phyloP scores from a whole-genome alignment of 495 filamentous ascomycete genomes.

The Penicillium pulvis region DNA sequence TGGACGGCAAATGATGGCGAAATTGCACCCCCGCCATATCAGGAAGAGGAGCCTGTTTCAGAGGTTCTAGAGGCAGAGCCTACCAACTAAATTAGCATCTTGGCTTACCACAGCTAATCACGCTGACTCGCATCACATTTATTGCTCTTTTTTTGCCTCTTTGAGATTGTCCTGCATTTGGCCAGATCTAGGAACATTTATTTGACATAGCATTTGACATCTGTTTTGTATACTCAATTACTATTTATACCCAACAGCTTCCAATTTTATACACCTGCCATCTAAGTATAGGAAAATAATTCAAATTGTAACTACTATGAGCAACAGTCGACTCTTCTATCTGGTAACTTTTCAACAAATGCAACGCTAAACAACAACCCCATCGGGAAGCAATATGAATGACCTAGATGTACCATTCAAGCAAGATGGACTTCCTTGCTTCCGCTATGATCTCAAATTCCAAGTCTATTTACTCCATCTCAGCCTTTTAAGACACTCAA shows the following conservation, averaged over 20 bases:
- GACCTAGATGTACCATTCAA: not conserved
- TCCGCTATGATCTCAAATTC: not conserved
- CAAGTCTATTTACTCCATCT: not conserved
- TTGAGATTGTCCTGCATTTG: not conserved
- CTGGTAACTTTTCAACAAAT: not conserved
- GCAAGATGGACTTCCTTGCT: not conserved
- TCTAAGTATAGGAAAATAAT: not conserved
- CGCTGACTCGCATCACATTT: too few relatives aligned
- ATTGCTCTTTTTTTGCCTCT: not conserved
- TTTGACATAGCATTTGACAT: not conserved
- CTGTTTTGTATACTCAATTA: not conserved
- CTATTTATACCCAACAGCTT: not conserved
- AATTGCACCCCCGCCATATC: slow-evolving; percentile 45
- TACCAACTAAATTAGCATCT: slow-evolving; percentile 7
- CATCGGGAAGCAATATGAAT: not conserved
- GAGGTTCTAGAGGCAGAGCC: slow-evolving; percentile 12
- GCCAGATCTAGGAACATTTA: not conserved
- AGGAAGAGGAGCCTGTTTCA: slow-evolving; percentile 18
- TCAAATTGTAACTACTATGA: not conserved
- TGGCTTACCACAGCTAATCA: not conserved
- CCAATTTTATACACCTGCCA: not conserved
- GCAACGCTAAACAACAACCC: not conserved
- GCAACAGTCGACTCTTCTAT: not conserved
- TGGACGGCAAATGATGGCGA: slow-evolving; percentile 49
- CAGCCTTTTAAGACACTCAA: not conserved